These are phyloP conservation scores for Sugiyamaella sp. DNA, from an alignment of 1,139 yeast species.

Conservation along the genomic window DNA sequence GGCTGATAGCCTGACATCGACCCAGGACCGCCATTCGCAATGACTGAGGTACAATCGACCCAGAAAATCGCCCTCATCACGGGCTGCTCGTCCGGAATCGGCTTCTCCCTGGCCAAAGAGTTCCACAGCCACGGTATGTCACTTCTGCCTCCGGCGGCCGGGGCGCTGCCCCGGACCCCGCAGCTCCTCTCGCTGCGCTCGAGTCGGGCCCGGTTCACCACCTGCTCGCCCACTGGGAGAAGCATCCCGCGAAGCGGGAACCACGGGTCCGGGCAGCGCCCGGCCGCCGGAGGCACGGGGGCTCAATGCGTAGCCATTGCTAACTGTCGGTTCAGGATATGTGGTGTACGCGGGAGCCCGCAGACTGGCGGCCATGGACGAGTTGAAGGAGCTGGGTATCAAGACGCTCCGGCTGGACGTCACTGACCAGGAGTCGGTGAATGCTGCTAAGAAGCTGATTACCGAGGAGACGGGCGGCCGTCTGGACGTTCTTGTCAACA, in stretches of 20 bases:
- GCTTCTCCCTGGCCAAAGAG: constrained; percentile 65
- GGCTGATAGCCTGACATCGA: no score
- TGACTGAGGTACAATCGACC: constrained; percentile 1
- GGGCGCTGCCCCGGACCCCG: no score
- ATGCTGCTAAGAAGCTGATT: constrained; percentile 49
- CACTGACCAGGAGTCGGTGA: constrained; percentile 54
- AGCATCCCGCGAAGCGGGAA: not conserved
- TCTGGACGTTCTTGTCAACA: constrained; percentile 65
- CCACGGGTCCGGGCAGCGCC: not conserved
- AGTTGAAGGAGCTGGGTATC: constrained; percentile 48
- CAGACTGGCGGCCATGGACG: constrained; percentile 63
- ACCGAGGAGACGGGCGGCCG: constrained; percentile 48
- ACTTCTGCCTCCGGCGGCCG: not conserved
- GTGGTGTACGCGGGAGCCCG: constrained; percentile 76
- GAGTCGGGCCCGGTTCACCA: no score
- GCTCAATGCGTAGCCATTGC: not conserved
- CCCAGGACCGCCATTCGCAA: no score
- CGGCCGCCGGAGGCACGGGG: not conserved
- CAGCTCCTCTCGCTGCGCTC: no score
- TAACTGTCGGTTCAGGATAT: constrained; percentile 47
- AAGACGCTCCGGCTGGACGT: constrained; percentile 55
- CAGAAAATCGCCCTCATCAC: constrained; percentile 57
- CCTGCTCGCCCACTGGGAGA: no score
- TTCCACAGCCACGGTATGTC: constrained; percentile 50
- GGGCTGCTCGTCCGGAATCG: constrained; percentile 85